Evolutionary conservation across 768 basidiomycete species (phyloP).

Genomic region (Amanita pseudoporphyria): DNA sequence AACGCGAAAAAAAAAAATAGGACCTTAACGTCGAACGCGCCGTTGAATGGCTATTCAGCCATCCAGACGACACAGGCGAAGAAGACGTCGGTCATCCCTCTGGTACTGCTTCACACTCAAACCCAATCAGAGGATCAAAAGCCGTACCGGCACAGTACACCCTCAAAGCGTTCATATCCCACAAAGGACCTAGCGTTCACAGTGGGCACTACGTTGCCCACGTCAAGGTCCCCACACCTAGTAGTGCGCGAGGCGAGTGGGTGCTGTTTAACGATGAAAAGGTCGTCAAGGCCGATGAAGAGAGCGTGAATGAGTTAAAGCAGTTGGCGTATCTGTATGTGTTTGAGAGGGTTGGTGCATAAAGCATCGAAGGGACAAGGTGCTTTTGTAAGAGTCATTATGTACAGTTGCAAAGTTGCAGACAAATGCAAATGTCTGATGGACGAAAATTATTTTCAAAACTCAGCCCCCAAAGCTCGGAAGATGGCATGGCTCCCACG

Average conservation of each 20-base stretch:
- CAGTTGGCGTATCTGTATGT: slow-evolving; percentile 89
- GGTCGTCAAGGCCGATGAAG: slow-evolving; percentile 80
- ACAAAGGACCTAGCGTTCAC: slow-evolving; percentile 94
- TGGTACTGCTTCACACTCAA: background rate
- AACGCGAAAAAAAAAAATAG: slow-evolving; percentile 14
- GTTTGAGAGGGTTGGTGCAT: slow-evolving; percentile 50
- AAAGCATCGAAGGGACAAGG: too few relatives aligned
- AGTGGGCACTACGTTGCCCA: slow-evolving; percentile 93
- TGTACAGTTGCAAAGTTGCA: too few relatives aligned
- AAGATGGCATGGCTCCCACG: background rate
- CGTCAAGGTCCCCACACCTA: slow-evolving; percentile 20
- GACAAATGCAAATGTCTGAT: too few relatives aligned
- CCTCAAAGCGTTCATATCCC: slow-evolving; percentile 92
- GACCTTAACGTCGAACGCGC: slow-evolving; percentile 66
- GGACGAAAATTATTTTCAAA: background rate
- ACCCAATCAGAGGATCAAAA: slow-evolving; percentile 33
- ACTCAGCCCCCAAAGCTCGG: background rate
- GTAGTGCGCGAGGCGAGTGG: slow-evolving; percentile 49
- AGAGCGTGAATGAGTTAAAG: slow-evolving; percentile 76
- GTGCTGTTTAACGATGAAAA: slow-evolving; percentile 96
- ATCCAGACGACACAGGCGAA: slow-evolving; percentile 81
- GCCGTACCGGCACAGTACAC: slow-evolving; percentile 66
- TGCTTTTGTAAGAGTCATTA: too few relatives aligned
- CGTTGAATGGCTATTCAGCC: slow-evolving; percentile 93
- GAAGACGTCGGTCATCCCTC: background rate